Percentiles rank a stretch among this genome's conserved stretches.
Conservation (phyloP, 257 asterid species). For the Plantago ovata region DNA sequence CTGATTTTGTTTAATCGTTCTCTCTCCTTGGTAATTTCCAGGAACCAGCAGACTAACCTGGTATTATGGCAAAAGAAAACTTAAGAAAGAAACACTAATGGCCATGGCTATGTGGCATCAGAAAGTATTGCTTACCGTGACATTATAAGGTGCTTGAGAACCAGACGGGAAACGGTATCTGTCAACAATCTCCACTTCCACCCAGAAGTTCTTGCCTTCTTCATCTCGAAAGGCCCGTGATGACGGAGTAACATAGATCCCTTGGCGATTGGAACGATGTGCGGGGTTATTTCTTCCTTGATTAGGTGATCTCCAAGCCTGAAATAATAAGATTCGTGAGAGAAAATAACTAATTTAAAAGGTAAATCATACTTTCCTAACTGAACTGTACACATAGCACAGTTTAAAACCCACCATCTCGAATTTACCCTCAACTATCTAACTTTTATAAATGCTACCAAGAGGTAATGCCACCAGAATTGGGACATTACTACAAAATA, state of each 20-base stretch:
- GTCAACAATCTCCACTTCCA: conserved; percentile 86
- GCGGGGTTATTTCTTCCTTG: conserved; percentile 94
- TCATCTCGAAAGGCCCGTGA: conserved; percentile 95
- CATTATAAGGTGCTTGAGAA: conserved; percentile 90
- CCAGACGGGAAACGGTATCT: conserved; percentile 82
- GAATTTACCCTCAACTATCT: too few relatives aligned
- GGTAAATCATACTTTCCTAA: not conserved
- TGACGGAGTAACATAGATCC: conserved; percentile 77
- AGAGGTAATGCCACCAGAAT: too few relatives aligned
- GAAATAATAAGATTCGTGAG: conserved; percentile 26
- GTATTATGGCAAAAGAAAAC: conserved; percentile 10
- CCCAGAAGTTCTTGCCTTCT: conserved; percentile 97
- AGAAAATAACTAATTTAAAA: not conserved
- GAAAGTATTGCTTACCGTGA: conserved; percentile 51
- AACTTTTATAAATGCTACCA: too few relatives aligned
- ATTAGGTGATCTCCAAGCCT: conserved; percentile 88
- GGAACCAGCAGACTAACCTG: conserved; percentile 96
- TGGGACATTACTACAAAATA: too few relatives aligned
- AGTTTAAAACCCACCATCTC: too few relatives aligned
- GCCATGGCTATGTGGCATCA: not conserved
- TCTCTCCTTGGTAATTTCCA: conserved; percentile 96
- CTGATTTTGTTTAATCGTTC: conserved; percentile 73
- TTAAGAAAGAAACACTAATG: conserved; percentile 2
- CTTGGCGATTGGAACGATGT: conserved; percentile 62
- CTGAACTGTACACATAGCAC: too few relatives aligned